Base-by-base conservation (phyloP, 345 rosid genomes). In the Aquilaria malaccensis region DNA sequence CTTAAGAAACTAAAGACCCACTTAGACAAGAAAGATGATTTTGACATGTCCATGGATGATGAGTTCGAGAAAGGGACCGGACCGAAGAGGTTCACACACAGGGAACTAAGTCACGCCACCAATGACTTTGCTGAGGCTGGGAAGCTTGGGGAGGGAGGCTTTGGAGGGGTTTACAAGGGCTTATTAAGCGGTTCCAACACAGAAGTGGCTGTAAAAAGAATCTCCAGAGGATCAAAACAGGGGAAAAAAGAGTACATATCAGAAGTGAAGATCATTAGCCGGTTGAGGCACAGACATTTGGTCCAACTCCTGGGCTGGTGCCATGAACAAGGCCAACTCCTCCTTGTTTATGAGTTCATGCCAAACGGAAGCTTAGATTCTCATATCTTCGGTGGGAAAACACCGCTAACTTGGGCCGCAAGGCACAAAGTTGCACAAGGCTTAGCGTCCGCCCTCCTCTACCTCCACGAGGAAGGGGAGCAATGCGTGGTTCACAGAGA, bases 291-390 rank as follows among this genome's bases (percentile, higher is more conserved):
- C 43, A 45, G 80, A 29, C 80, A 81, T 66, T 52, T 83, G 58
- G 85, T 83, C n/a, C 82, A 77, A 52, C 76, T 81, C 33, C 62
- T 79, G 0, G 89, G 89, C 3, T 83, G 85, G 84, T 81, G 83
- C 52, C 85, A 83, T 9, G 79, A 81, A 33, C 62, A 63, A 65
- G 74, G 79, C 13, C 79, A 81, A 22, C 51, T 79, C 11, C 59
- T 83, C 2, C 82, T 83, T n/a, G 88, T 76, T 29, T 83, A 80
- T 14, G 88, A 80, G 41, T 76, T 62, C 69, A 62, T 83, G 75
- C 82, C 83, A 0, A 80, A 78, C 11, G 80, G 88, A 10, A 80
- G 85, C 73, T 80, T 80, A 11, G 80, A 83, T 61, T 41, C 67
- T 30, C 83, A 80, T 60, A 80, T 83, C 10, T 79, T 83, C 31